A percentile compares a stretch with the other conserved stretches of the same genome.
Evolutionary conservation across 768 basidiomycete species (phyloP).

Genomic region (Lentinus tigrinus): DNA sequence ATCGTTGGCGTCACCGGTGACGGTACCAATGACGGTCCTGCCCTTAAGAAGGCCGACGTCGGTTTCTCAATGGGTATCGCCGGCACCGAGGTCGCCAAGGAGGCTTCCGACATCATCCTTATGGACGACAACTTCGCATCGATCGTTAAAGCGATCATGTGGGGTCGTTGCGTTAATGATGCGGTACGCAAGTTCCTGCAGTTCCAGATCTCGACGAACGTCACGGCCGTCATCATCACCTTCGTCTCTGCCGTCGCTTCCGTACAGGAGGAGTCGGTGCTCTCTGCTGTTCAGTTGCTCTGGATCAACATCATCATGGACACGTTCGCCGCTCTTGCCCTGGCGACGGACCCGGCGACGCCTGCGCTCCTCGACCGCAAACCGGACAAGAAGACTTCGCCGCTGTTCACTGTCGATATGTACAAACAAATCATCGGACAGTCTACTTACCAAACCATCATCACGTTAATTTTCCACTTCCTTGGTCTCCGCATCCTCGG

Average conservation of each 20-base stretch:
- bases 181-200: conserved; percentile 97
- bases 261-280: conserved; percentile 70
- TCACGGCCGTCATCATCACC: conserved; percentile 93
- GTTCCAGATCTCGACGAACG: conserved; percentile 92
- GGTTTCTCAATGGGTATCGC: conserved; percentile 97
- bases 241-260: conserved; percentile 89
- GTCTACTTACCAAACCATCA: conserved; percentile 78
- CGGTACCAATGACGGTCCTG: conserved; percentile 97
- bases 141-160: conserved; percentile 97
- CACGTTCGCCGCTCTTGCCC: conserved; percentile 94
- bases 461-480: conserved; percentile 91
- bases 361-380: conserved; percentile 79
- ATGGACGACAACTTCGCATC: conserved; percentile 98
- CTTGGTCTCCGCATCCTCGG: conserved; percentile 71
- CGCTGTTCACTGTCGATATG: conserved; percentile 92
- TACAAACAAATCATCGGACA: conserved; percentile 95
- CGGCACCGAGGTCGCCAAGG: conserved; percentile 98
- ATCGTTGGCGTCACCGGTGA: conserved; percentile 97
- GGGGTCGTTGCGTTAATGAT: conserved; percentile 99
- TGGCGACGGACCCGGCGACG: conserved; percentile 94
- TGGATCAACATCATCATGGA: conserved; percentile 99
- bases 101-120: conserved; percentile 97
- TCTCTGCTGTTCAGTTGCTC: conserved; percentile 93
- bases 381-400: conserved; percentile 86
- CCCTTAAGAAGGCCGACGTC: conserved; percentile 92